Percentiles rank a stretch among this genome's conserved stretches.
These are phyloP conservation scores for Alisma plantagoaquatica DNA, from an alignment of 106 monocot genomes.

Conservation along the genomic window DNA sequence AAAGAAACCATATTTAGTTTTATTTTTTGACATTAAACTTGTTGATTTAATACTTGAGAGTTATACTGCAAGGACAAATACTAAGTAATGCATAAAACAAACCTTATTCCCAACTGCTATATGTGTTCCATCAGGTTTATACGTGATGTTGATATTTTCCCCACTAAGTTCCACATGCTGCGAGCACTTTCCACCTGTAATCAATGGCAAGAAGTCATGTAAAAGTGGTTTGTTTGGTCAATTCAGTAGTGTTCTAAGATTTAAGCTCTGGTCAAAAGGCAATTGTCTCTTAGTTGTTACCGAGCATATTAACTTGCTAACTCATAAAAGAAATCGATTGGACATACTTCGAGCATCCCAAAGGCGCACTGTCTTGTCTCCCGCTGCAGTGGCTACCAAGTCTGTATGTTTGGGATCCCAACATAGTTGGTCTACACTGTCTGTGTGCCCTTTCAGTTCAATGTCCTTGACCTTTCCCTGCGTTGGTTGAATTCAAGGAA, in stretches of 20 bases:
- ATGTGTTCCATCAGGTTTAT: slow-evolving; percentile 87
- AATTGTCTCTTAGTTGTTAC: no score
- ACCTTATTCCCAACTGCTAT: slow-evolving; percentile 99
- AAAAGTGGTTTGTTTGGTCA: no score
- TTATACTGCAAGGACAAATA: no score
- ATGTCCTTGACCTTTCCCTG: slow-evolving; percentile 92
- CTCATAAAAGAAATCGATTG: no score
- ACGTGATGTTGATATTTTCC: slow-evolving; percentile 97
- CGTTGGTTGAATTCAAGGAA: slow-evolving; percentile 7
- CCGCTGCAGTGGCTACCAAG: slow-evolving; percentile 85
- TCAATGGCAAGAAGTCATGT: no score
- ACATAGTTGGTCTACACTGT: slow-evolving; percentile 95
- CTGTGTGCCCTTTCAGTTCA: slow-evolving; percentile 94
- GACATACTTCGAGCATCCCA: slow-evolving; percentile 98
- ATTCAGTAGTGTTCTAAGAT: no score
- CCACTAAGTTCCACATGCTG: slow-evolving; percentile 95
- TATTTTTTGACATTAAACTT: no score
- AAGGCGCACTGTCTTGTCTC: slow-evolving; percentile 91
- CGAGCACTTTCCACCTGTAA: slow-evolving; percentile 98
- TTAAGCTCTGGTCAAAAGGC: no score
- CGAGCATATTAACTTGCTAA: no score
- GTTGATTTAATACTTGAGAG: no score
- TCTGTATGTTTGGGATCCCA: slow-evolving; percentile 97
- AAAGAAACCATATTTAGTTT: no score
- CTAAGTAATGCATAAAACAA: no score